Conservation (phyloP, 2,329 filamentous ascomycete genomes). For the Aspergillus tamarii region DNA sequence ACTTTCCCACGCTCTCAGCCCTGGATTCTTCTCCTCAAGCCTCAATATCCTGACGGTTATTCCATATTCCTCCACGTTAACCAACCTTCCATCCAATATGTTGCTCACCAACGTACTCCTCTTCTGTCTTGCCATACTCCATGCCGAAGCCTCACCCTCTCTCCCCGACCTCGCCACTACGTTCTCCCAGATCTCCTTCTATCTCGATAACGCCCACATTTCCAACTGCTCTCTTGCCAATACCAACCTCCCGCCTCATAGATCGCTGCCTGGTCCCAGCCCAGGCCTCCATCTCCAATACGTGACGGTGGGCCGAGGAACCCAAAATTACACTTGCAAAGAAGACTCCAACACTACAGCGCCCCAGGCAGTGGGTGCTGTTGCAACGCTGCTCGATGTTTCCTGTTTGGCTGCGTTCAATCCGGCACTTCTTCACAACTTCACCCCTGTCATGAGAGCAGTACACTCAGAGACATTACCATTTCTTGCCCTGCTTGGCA, state of each 20-base stretch:
- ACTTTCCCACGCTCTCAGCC: neutral
- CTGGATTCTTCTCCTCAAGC: too few relatives aligned
- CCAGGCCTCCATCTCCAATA: slow-evolving; percentile 42
- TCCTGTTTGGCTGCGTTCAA: slow-evolving; percentile 41
- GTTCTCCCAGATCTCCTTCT: slow-evolving; percentile 1
- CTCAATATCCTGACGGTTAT: neutral
- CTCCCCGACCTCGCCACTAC: neutral
- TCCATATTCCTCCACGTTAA: neutral
- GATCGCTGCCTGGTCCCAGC: slow-evolving; percentile 1
- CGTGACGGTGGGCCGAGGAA: slow-evolving; percentile 52
- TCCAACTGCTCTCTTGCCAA: slow-evolving; percentile 27
- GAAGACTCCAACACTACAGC: slow-evolving; percentile 24
- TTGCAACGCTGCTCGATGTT: slow-evolving; percentile 50
- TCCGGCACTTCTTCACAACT: slow-evolving; percentile 31
- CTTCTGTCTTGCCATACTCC: slow-evolving; percentile 1
- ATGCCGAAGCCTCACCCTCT: neutral
- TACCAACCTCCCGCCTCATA: slow-evolving; percentile 33
- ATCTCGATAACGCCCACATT: slow-evolving; percentile 5
- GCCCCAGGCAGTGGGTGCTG: slow-evolving; percentile 47
- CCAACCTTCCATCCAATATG: neutral
- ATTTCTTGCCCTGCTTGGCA: slow-evolving; percentile 25
- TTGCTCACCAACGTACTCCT: neutral
- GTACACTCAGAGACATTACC: slow-evolving; percentile 33
- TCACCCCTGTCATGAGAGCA: slow-evolving; percentile 26
- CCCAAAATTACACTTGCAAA: slow-evolving; percentile 55